Conservation (phyloP, 257 asterid species). For the Jaltomata sinuosa region DNA sequence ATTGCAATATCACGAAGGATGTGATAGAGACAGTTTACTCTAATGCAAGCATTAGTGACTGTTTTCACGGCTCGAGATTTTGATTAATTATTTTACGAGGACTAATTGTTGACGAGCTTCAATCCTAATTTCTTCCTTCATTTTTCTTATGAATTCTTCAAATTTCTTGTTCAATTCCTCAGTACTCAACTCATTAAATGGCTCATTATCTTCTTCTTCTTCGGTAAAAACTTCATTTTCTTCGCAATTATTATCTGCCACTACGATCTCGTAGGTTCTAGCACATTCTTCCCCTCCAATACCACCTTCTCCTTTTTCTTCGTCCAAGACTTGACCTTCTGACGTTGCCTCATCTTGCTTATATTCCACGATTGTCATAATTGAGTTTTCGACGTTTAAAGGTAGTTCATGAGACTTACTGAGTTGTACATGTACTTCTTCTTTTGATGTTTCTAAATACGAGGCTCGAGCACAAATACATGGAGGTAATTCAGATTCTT, state of each 20-base stretch:
- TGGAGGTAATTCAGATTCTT: neutral
- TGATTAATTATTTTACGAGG: slow-evolving; percentile 9
- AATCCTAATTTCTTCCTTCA: slow-evolving; percentile 30
- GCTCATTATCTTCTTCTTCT: neutral
- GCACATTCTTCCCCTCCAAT: neutral
- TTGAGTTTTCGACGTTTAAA: neutral
- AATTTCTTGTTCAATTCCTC: slow-evolving; percentile 32
- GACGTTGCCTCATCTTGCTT: neutral
- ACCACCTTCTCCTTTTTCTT: neutral
- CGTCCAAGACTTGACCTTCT: neutral
- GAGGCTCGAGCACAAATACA: neutral
- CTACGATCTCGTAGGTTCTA: neutral
- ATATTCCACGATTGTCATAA: neutral
- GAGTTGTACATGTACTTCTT: neutral
- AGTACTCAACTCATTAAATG: slow-evolving; percentile 7
- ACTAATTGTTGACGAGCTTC: slow-evolving; percentile 21
- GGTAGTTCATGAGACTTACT: neutral
- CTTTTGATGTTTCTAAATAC: neutral
- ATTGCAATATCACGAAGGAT: neutral
- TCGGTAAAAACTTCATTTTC: neutral
- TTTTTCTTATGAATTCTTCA: slow-evolving; percentile 29
- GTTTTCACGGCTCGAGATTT: neutral
- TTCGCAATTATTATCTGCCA: neutral
- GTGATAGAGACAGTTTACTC: neutral
- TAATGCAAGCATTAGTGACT: neutral